A percentile compares a stretch with the other conserved stretches of the same genome.
Conservation (phyloP, 23 red algal species). For the Gracilaria domingensis region DNA sequence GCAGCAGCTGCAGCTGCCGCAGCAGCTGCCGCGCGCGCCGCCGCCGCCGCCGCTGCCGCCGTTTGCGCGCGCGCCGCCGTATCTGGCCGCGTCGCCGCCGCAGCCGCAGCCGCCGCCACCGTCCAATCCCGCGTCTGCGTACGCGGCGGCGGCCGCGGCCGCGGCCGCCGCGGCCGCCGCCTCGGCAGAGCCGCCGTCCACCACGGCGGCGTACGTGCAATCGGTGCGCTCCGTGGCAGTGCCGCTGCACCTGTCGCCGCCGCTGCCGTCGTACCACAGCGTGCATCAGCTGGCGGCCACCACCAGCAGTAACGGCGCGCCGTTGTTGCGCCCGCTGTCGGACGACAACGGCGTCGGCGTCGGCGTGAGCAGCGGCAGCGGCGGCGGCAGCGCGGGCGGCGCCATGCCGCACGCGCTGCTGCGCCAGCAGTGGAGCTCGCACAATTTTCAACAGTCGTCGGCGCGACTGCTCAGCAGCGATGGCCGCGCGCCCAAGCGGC, state of each 20-base stretch:
- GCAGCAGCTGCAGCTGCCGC: background rate
- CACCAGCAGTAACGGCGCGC: background rate
- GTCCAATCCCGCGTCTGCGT: background rate
- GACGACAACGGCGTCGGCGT: background rate
- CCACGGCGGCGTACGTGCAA: background rate
- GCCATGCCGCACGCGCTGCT: background rate
- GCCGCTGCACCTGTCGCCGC: background rate
- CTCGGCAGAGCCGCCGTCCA: background rate
- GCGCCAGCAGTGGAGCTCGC: background rate
- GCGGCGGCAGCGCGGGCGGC: background rate
- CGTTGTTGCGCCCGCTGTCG: background rate
- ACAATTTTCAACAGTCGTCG: no score
- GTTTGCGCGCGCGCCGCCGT: background rate
- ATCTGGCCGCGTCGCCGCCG: background rate
- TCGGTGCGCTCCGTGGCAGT: background rate
- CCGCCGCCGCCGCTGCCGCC: background rate
- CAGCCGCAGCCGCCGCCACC: background rate
- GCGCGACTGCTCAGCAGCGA: no score
- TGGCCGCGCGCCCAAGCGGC: no score
- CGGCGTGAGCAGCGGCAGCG: background rate
- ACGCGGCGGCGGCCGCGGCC: background rate
- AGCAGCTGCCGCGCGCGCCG: background rate
- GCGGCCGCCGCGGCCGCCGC: background rate
- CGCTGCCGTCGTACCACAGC: conserved; percentile 43
- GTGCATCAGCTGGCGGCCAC: conserved; percentile 6